Percentiles rank a stretch among this genome's conserved stretches.
These are phyloP conservation scores for Lodderomyces theae DNA, from an alignment of 1,139 yeast species.

Conservation along the genomic window DNA sequence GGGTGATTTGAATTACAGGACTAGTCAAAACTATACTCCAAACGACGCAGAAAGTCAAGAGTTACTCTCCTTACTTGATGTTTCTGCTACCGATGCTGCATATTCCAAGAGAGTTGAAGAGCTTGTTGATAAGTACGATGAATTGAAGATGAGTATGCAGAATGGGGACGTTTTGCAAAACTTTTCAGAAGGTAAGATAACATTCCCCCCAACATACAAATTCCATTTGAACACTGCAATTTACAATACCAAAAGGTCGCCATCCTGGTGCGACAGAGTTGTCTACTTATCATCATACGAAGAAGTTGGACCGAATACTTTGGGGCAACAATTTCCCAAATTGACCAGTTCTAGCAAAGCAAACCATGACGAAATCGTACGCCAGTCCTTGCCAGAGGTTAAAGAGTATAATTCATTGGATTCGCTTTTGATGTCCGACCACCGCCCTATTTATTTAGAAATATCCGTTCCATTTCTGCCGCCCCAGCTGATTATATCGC, in stretches of 20 bases:
- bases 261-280: slow-evolving; percentile 91
- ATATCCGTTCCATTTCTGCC: slow-evolving; percentile 42
- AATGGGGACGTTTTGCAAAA: slow-evolving; percentile 54
- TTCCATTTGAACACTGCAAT: slow-evolving; percentile 47
- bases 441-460: slow-evolving; percentile 43
- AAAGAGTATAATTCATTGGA: slow-evolving; percentile 41
- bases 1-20: slow-evolving; percentile 85
- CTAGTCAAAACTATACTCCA: slow-evolving; percentile 31
- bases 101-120: slow-evolving; percentile 19
- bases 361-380: slow-evolving; percentile 4
- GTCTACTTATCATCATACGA: slow-evolving; percentile 53
- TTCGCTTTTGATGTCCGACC: slow-evolving; percentile 38
- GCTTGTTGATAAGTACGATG: slow-evolving; percentile 46
- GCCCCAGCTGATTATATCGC: slow-evolving; percentile 34
- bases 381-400: slow-evolving; percentile 23
- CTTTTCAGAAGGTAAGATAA: slow-evolving; percentile 59
- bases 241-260: slow-evolving; percentile 60
- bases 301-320: slow-evolving; percentile 11
- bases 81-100: slow-evolving; percentile 18
- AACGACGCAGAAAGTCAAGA: slow-evolving; percentile 17
- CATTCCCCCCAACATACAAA: slow-evolving; percentile 78
- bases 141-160: slow-evolving; percentile 46
- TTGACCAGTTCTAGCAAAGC: neutral
- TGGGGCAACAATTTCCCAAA: slow-evolving; percentile 4
- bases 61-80: slow-evolving; percentile 26